phyloP scores from a whole-genome alignment of 1,284 basidiomycete genomes.

The Pseudozyma flocculosa region DNA sequence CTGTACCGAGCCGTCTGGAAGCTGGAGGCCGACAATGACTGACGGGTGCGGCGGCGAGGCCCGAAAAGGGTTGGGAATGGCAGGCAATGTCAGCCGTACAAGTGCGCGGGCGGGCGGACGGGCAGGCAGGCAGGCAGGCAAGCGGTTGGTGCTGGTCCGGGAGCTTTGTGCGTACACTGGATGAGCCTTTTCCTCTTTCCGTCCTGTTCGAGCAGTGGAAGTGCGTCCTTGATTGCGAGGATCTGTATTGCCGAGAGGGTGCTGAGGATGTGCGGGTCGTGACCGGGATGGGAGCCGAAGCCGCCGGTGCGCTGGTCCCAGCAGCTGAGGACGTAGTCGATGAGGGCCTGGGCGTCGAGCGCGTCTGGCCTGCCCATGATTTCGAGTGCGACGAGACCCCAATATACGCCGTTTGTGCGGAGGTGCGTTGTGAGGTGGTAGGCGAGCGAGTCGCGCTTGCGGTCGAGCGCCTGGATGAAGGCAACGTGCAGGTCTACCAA shows the following conservation, averaged over 20 bases:
- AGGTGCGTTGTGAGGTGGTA: slow-evolving; percentile 93
- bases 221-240: slow-evolving; percentile 77
- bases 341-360: slow-evolving; percentile 76
- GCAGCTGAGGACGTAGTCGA: slow-evolving; percentile 87
- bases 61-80: too few species aligned
- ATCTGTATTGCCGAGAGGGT: slow-evolving; percentile 92
- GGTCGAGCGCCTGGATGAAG: slow-evolving; percentile 35
- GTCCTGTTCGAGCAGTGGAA: slow-evolving; percentile 64
- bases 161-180: slow-evolving; percentile 76
- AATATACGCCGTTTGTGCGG: slow-evolving; percentile 93
- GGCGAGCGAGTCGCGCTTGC: slow-evolving; percentile 56
- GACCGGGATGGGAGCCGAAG: slow-evolving; percentile 87
- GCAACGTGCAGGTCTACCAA: slow-evolving; percentile 27
- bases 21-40: slow-evolving; percentile 72
- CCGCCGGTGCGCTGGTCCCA: slow-evolving; percentile 70
- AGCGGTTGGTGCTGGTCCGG: too few species aligned
- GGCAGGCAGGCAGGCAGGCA: too few species aligned
- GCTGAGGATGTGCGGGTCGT: slow-evolving; percentile 85
- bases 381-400: slow-evolving; percentile 85
- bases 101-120: too few species aligned
- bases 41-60: slow-evolving; percentile 2
- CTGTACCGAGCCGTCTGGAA: slow-evolving; percentile 73
- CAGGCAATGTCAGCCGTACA: not conserved
- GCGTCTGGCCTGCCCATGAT: slow-evolving; percentile 77
- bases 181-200: slow-evolving; percentile 64